These are phyloP conservation scores for Thyridium curvatum DNA, from an alignment of 2,329 filamentous ascomycete species.

Conservation along the genomic window DNA sequence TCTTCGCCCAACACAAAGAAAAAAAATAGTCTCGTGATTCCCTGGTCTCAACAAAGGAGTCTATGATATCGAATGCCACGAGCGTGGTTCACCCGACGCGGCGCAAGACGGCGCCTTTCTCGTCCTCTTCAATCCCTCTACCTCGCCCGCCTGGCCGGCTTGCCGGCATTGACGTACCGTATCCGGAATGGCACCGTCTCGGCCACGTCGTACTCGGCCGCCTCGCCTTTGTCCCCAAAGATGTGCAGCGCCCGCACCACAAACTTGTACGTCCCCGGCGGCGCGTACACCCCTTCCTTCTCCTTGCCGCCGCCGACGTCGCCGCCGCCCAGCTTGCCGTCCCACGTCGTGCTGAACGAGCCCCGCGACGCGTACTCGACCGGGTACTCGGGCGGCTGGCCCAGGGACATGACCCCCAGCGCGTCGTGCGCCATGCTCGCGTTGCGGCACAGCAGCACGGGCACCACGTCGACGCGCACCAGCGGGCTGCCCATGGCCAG, in stretches of 20 bases:
- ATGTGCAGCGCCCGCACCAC: slow-evolving; percentile 41
- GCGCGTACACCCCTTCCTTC: slow-evolving; percentile 41
- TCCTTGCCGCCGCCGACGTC: no score
- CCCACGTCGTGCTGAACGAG: slow-evolving; percentile 24
- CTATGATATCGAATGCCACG: no score
- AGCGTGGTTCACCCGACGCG: no score
- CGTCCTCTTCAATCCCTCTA: no score
- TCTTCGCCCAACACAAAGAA: no score
- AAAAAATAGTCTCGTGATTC: no score
- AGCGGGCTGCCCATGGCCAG: slow-evolving; percentile 38
- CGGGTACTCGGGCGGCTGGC: slow-evolving; percentile 36
- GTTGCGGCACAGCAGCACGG: slow-evolving; percentile 22
- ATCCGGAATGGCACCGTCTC: slow-evolving; percentile 38
- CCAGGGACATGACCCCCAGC: slow-evolving; percentile 33
- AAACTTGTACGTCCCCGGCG: slow-evolving; percentile 43
- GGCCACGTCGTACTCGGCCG: slow-evolving; percentile 38
- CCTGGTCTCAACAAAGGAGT: no score
- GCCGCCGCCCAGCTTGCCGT: slow-evolving; percentile 32
- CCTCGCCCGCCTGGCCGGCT: no score
- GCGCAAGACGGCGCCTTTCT: no score
- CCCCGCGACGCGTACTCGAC: slow-evolving; percentile 24
- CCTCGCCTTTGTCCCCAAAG: slow-evolving; percentile 38
- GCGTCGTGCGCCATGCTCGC: slow-evolving; percentile 17
- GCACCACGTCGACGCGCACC: slow-evolving; percentile 37
- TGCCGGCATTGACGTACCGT: slow-evolving; percentile 22